Evolutionary conservation across 139 green algal genomes (phyloP).

Genomic region (Coelastrella sp.): DNA sequence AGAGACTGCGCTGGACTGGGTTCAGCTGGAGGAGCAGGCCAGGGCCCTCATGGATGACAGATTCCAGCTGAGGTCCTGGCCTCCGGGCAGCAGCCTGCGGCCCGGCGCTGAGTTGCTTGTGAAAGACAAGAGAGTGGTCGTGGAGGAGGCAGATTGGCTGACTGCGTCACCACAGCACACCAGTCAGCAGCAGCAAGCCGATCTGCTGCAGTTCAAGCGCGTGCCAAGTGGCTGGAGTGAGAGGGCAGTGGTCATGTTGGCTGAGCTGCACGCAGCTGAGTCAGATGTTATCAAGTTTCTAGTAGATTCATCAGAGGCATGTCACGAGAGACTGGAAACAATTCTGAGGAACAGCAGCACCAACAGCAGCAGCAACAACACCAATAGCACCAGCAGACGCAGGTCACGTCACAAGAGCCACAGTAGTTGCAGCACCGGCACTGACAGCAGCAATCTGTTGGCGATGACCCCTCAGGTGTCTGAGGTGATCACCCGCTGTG

Average conservation of each 20-base stretch:
- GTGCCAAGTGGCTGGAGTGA: background rate
- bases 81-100: background rate
- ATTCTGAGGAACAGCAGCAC: background rate
- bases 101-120: background rate
- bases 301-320: background rate
- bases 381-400: slow-evolving; percentile 3
- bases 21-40: background rate
- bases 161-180: background rate
- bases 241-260: background rate
- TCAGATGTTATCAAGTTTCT: background rate
- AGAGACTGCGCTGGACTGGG: slow-evolving; percentile 9
- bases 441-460: background rate
- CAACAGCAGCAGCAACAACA: slow-evolving; percentile 30
- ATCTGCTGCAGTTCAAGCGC: background rate
- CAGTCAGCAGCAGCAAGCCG: slow-evolving; percentile 12
- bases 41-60: background rate
- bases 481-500: background rate
- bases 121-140: background rate
- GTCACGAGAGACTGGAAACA: background rate
- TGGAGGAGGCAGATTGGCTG: background rate
- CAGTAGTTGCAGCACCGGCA: slow-evolving; percentile 23
- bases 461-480: background rate
- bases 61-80: background rate
- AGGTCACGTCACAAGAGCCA: background rate
- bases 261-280: slow-evolving; percentile 22